Evolutionary conservation across 768 basidiomycete genomes (phyloP).

Genomic region (Wakefieldia striispora): DNA sequence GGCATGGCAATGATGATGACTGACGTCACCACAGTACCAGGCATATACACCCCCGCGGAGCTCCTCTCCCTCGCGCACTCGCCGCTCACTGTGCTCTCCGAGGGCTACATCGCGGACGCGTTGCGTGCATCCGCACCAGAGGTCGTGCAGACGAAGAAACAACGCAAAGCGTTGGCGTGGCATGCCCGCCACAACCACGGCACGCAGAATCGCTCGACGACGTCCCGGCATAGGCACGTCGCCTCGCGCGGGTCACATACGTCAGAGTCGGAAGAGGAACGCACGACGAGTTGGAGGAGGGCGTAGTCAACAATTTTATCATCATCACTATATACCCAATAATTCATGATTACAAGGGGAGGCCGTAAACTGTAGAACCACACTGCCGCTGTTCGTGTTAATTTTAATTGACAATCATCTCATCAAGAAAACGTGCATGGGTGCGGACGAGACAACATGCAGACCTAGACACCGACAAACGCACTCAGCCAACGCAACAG

Average conservation of each 20-base stretch:
- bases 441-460: too few species aligned
- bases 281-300: slow-evolving; percentile 16
- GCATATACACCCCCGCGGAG: slow-evolving; percentile 27
- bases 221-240: neutral
- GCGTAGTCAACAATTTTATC: neutral
- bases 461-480: slow-evolving; percentile 20
- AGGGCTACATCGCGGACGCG: neutral
- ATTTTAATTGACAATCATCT: too few species aligned
- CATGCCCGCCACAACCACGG: slow-evolving; percentile 2
- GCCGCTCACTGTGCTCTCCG: slow-evolving; percentile 16
- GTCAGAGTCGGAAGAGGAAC: slow-evolving; percentile 20
- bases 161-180: slow-evolving; percentile 28
- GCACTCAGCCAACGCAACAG: slow-evolving; percentile 1
- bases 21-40: neutral
- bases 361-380: too few species aligned
- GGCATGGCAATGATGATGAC: neutral
- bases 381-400: too few species aligned
- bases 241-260: neutral
- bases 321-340: too few species aligned
- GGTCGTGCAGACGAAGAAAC: slow-evolving; percentile 24
- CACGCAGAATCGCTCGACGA: neutral
- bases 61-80: slow-evolving; percentile 24
- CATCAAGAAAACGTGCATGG: too few species aligned
- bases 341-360: too few species aligned
- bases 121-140: slow-evolving; percentile 25